These are phyloP conservation scores for Phoenix dactylifera DNA, from an alignment of 176 grass and related monocot species.

Conservation along the genomic window DNA sequence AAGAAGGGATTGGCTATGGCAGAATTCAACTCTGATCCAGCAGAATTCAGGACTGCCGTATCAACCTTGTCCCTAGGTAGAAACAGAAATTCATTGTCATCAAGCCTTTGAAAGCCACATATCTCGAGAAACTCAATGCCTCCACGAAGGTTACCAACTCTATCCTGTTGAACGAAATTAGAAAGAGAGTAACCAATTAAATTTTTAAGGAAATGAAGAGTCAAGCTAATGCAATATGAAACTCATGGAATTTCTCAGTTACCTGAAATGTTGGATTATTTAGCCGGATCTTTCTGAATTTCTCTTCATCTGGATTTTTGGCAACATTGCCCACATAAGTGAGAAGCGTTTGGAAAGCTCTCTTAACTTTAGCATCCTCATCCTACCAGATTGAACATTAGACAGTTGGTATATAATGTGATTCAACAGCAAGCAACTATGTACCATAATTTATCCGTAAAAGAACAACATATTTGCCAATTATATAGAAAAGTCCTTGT, in stretches of 20 bases:
- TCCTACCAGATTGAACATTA: conserved; percentile 35
- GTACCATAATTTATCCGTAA: too few species aligned
- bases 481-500: too few species aligned
- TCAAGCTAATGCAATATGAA: too few species aligned
- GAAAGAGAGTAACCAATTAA: too few species aligned
- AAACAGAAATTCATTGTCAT: conserved; percentile 69
- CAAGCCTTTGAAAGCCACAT: conserved; percentile 88
- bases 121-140: conserved; percentile 83
- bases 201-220: too few species aligned
- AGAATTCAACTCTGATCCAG: conserved; percentile 83
- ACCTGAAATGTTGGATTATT: conserved; percentile 82
- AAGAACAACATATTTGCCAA: too few species aligned
- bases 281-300: conserved; percentile 94
- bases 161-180: conserved; percentile 43
- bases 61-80: conserved; percentile 75
- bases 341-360: conserved; percentile 90
- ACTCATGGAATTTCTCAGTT: neutral
- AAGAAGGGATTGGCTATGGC: conserved; percentile 97
- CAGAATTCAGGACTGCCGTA: conserved; percentile 50
- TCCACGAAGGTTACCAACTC: conserved; percentile 71
- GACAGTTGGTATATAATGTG: too few species aligned
- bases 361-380: conserved; percentile 76
- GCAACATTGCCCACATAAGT: conserved; percentile 70
- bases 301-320: conserved; percentile 78
- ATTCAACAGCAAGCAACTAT: too few species aligned